phyloP scores from a whole-genome alignment of 345 rosid species.

The Punica granatum region DNA sequence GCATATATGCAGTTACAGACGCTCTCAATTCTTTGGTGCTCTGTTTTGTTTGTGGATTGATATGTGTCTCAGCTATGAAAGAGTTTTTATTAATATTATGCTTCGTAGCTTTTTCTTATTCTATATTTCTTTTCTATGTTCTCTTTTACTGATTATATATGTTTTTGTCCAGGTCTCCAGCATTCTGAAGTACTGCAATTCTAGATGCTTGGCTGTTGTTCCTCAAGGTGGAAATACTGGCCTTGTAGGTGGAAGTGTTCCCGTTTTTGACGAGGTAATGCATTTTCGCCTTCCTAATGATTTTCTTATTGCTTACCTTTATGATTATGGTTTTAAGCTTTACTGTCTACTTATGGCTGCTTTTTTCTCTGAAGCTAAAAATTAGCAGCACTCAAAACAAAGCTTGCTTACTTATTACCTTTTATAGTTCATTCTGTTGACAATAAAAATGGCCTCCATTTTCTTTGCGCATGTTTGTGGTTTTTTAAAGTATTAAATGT shows the following conservation, averaged over 20 bases:
- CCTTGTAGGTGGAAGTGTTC: slow-evolving; percentile 98
- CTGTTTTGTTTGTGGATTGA: background rate
- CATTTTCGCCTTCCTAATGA: background rate
- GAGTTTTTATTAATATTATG: background rate
- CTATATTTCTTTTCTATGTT: background rate
- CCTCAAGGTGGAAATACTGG: slow-evolving; percentile 99
- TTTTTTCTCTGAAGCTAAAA: background rate
- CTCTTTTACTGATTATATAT: background rate
- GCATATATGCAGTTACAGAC: background rate
- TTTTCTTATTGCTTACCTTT: background rate
- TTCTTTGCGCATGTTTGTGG: background rate
- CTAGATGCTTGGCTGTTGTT: slow-evolving; percentile 81
- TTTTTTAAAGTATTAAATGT: no score
- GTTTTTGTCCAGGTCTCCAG: slow-evolving; percentile 56
- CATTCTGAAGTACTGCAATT: slow-evolving; percentile 72
- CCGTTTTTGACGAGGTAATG: slow-evolving; percentile 81
- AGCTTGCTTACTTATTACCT: background rate
- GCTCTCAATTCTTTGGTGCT: background rate
- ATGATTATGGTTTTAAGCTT: background rate
- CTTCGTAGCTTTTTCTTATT: background rate
- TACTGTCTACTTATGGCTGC: background rate
- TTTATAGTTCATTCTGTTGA: background rate
- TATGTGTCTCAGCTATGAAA: background rate
- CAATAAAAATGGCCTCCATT: background rate
- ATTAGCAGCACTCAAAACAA: background rate